Conservation (phyloP, 2,329 filamentous ascomycete genomes). For the Ascocoryne sarcoides region DNA sequence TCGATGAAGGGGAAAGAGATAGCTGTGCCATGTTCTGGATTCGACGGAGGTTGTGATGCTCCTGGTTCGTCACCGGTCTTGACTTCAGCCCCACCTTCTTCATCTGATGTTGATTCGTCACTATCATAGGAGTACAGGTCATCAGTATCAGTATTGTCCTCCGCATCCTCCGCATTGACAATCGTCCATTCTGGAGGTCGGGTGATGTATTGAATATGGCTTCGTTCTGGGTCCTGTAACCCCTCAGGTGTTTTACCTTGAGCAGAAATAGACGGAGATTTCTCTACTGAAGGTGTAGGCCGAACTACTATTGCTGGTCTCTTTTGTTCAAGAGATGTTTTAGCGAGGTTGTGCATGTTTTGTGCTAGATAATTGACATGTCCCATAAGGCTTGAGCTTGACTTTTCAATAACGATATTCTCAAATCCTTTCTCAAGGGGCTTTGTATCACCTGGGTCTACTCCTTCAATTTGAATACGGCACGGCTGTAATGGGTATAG, state of each 20-base stretch:
- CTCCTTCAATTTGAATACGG: slow-evolving; percentile 56
- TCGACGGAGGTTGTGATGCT: slow-evolving; percentile 21
- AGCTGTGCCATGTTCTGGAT: slow-evolving; percentile 60
- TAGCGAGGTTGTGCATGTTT: slow-evolving; percentile 60
- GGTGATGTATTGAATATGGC: slow-evolving; percentile 63
- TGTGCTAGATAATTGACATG: slow-evolving; percentile 68
- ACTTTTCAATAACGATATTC: slow-evolving; percentile 45
- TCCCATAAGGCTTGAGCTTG: slow-evolving; percentile 56
- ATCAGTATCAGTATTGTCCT: slow-evolving; percentile 39
- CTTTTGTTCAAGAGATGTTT: slow-evolving; percentile 35
- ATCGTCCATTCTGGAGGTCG: slow-evolving; percentile 66
- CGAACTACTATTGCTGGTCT: slow-evolving; percentile 3
- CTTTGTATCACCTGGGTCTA: slow-evolving; percentile 50
- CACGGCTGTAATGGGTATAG: slow-evolving; percentile 65
- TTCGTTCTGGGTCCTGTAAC: slow-evolving; percentile 36
- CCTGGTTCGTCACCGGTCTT: slow-evolving; percentile 25
- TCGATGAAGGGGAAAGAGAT: slow-evolving; percentile 72
- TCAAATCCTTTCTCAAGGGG: slow-evolving; percentile 58
- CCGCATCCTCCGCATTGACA: slow-evolving; percentile 36
- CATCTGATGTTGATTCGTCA: slow-evolving; percentile 26
- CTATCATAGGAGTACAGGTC: slow-evolving; percentile 36
- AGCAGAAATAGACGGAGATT: slow-evolving; percentile 3
- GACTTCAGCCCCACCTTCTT: slow-evolving; percentile 36
- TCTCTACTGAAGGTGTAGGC: background rate
- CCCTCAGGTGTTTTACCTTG: slow-evolving; percentile 19